Evolutionary conservation across 139 green algal species (phyloP), one percentile per base, ranked within the genome.

Genomic region (Micractinium conductrix): DNA sequence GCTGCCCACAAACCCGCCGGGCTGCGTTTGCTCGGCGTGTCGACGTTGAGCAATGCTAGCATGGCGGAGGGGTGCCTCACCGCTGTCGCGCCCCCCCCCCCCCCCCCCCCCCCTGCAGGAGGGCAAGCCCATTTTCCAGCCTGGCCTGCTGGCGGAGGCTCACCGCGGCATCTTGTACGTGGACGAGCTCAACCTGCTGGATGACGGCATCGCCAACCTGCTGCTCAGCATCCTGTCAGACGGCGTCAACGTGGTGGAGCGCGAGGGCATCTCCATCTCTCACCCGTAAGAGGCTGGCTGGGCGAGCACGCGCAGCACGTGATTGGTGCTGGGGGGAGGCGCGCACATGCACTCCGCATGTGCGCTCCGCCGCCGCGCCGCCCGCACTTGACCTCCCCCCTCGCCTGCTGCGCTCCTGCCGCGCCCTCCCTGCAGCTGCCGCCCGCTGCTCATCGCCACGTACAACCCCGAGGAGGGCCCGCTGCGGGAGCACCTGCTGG

Each of bases 121-220:
- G 88, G 97, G 97, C 81, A 93, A 95, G 71, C 98, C 97, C 0
- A 93, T 99, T 67, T 99, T 99, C 88, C 97, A 99, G 95, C 97
- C 97, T 2, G 97, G 97, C 28, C 91, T 99, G 71, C 90, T 99
- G 79, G 97, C 97, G 0, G 94, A 99, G 91, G 97, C 97, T 42
- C 96, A 99, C 89, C 91, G 97, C 53, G 96, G 97, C 62, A 91
- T 97, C 53, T 84, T 97, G 55, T 98, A 98, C 84, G 93, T 98
- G 33, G 95, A 98, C 75, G 95, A 98, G 92, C 94, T 99, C 86
- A 99, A 99, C 90, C 94, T 99, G 84, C 92, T 37, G 21, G 35
- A 99, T 84, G 97, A 99, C 74, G 94, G 95, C 89, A 98, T 99
- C 73, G 93, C 93, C 90, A 99, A 99, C 91, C 91, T 99, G 92